These are phyloP conservation scores for Diaporthe sp. DNA, from an alignment of 2,329 filamentous ascomycete genomes.

Conservation along the genomic window DNA sequence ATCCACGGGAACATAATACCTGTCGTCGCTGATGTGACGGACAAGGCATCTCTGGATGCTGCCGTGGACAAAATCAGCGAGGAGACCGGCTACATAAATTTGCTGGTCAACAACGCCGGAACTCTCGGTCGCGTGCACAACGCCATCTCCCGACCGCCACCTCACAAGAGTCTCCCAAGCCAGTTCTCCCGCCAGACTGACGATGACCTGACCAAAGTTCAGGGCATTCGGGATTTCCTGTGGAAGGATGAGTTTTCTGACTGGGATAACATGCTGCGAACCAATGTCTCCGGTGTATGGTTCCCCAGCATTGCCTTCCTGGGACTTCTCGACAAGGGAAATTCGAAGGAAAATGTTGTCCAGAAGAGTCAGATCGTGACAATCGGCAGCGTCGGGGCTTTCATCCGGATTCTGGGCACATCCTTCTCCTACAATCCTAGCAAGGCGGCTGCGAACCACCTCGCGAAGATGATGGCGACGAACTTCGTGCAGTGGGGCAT, in stretches of 20 bases:
- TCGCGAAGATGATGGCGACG: constrained; percentile 12
- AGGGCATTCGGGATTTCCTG: constrained; percentile 4
- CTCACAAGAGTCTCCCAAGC: constrained; percentile 64
- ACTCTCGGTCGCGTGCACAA: constrained; percentile 5
- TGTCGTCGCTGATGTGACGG: constrained; percentile 51
- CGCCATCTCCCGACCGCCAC: constrained; percentile 58
- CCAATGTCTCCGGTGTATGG: background rate
- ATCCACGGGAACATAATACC: constrained; percentile 46
- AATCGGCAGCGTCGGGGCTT: background rate
- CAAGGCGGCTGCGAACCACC: constrained; percentile 5
- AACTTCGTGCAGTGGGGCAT: constrained; percentile 8
- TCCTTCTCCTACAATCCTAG: constrained; percentile 1
- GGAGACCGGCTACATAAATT: constrained; percentile 1
- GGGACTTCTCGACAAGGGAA: background rate
- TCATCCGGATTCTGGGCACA: background rate
- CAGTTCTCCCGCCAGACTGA: constrained; percentile 44
- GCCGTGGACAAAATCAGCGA: constrained; percentile 68
- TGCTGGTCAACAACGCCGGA: background rate
- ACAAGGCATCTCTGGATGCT: constrained; percentile 63
- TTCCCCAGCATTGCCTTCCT: background rate
- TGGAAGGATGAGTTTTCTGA: constrained; percentile 21
- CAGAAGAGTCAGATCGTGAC: constrained; percentile 10
- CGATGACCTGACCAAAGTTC: background rate
- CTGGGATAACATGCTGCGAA: constrained; percentile 7
- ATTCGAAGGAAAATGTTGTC: background rate